Percentiles rank a stretch among this genome's conserved stretches.
phyloP scores from a whole-genome alignment of 1,139 yeast species.

The Suhomyces ambrosiae region DNA sequence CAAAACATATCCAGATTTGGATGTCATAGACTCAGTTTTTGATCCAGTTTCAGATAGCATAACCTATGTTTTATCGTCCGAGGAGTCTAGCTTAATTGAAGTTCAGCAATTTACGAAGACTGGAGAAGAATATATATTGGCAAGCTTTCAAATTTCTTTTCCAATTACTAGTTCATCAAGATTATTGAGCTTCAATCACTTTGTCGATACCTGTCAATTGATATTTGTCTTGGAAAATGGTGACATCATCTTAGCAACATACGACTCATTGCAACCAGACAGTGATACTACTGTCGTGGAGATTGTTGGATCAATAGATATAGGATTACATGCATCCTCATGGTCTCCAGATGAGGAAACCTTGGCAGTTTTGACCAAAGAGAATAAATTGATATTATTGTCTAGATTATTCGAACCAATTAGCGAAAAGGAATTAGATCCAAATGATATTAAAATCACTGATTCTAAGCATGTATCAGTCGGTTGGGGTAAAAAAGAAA shows the following conservation, averaged over 20 bases:
- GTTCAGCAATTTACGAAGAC: constrained; percentile 57
- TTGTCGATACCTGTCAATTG: constrained; percentile 63
- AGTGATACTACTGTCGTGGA: constrained; percentile 59
- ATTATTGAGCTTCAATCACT: constrained; percentile 58
- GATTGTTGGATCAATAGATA: constrained; percentile 84
- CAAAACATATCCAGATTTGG: constrained; percentile 61
- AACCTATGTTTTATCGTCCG: constrained; percentile 65
- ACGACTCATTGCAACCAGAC: constrained; percentile 53
- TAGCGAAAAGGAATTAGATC: constrained; percentile 58
- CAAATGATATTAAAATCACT: constrained; percentile 60
- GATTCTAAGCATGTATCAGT: constrained; percentile 88
- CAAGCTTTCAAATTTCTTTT: constrained; percentile 51
- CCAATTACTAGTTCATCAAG: constrained; percentile 28
- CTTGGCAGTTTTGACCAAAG: constrained; percentile 66
- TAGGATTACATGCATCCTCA: constrained; percentile 67
- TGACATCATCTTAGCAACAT: constrained; percentile 69
- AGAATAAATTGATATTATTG: constrained; percentile 62
- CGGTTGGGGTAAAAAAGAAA: constrained; percentile 98
- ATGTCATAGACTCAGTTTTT: constrained; percentile 61
- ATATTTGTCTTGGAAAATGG: constrained; percentile 66
- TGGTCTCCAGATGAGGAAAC: constrained; percentile 97
- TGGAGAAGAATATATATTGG: constrained; percentile 56
- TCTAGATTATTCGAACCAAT: constrained; percentile 83
- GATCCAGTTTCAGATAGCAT: constrained; percentile 77
- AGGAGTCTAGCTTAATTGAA: constrained; percentile 56